Evolutionary conservation across 2,329 filamentous ascomycete species (phyloP).

Genomic region (Chalara sp.): DNA sequence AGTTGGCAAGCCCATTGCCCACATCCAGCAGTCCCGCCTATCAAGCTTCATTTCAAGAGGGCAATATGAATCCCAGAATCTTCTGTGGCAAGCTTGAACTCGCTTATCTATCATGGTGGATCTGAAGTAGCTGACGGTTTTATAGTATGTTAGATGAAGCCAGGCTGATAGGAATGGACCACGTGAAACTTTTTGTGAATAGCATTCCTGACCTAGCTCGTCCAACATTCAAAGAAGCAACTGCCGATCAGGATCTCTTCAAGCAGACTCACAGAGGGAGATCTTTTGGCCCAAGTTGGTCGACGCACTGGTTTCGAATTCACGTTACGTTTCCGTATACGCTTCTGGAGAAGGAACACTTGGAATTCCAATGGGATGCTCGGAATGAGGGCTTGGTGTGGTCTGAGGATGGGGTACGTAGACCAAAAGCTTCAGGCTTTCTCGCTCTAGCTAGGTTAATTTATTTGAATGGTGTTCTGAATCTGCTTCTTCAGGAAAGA

Average conservation of each 20-base stretch:
- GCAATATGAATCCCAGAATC: slow-evolving; percentile 67
- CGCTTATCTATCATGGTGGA: slow-evolving; percentile 23
- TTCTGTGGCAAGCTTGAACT: slow-evolving; percentile 53
- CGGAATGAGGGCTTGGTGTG: slow-evolving; percentile 56
- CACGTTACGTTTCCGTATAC: slow-evolving; percentile 50
- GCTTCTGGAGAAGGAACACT: slow-evolving; percentile 46
- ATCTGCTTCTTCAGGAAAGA: too few relatives aligned
- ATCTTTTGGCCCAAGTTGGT: slow-evolving; percentile 61
- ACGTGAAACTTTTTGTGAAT: slow-evolving; percentile 79
- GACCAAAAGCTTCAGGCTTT: too few relatives aligned
- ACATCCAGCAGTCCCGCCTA: slow-evolving; percentile 77
- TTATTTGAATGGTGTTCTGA: too few relatives aligned
- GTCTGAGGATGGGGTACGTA: slow-evolving; percentile 28
- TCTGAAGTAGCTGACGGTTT: background rate
- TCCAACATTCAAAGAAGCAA: slow-evolving; percentile 76
- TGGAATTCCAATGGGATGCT: slow-evolving; percentile 64
- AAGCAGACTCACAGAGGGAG: slow-evolving; percentile 52
- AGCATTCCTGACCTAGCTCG: slow-evolving; percentile 69
- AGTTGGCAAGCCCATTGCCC: slow-evolving; percentile 71
- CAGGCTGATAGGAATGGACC: slow-evolving; percentile 53
- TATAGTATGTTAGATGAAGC: slow-evolving; percentile 48
- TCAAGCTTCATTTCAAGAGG: slow-evolving; percentile 70
- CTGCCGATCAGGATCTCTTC: slow-evolving; percentile 27
- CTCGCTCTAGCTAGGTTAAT: too few relatives aligned
- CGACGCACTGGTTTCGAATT: slow-evolving; percentile 65